Percentiles rank a stretch among this genome's conserved stretches.
Evolutionary conservation across 2,329 filamentous ascomycete genomes (phyloP).

Genomic region (Penicillium sp.): DNA sequence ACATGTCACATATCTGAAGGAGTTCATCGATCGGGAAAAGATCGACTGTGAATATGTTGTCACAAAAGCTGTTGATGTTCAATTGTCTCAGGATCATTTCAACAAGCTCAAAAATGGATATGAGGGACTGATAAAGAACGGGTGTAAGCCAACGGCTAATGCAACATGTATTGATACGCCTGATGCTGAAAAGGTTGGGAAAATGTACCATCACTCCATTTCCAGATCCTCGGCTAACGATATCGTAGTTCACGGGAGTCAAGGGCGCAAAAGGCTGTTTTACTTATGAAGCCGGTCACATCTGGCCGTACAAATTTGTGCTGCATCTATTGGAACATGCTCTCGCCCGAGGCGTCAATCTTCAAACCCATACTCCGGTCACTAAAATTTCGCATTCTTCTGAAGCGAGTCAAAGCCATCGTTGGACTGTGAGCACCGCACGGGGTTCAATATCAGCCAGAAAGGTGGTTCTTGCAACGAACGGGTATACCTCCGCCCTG

Average conservation of each 20-base stretch:
- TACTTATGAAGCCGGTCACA: slow-evolving; percentile 32
- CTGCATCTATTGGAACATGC: slow-evolving; percentile 68
- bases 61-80: slow-evolving; percentile 43
- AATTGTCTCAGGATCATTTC: slow-evolving; percentile 32
- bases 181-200: slow-evolving; percentile 27
- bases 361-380: slow-evolving; percentile 57
- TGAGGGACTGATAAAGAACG: slow-evolving; percentile 28
- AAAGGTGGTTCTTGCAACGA: slow-evolving; percentile 75
- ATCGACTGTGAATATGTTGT: slow-evolving; percentile 48
- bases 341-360: slow-evolving; percentile 47
- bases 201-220: neutral
- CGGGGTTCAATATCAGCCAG: slow-evolving; percentile 66
- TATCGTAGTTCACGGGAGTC: slow-evolving; percentile 36
- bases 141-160: slow-evolving; percentile 29
- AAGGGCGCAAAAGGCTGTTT: slow-evolving; percentile 40
- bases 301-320: slow-evolving; percentile 77
- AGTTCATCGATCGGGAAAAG: slow-evolving; percentile 40
- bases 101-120: slow-evolving; percentile 32
- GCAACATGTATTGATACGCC: slow-evolving; percentile 25
- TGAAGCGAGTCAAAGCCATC: slow-evolving; percentile 18
- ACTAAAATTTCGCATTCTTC: slow-evolving; percentile 26
- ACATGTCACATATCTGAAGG: slow-evolving; percentile 43
- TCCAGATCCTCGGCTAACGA: neutral
- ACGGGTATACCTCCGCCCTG: slow-evolving; percentile 78
- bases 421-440: slow-evolving; percentile 66